These are phyloP conservation scores for Trifolium repens DNA, from an alignment of 306 rosid genomes.

Conservation along the genomic window DNA sequence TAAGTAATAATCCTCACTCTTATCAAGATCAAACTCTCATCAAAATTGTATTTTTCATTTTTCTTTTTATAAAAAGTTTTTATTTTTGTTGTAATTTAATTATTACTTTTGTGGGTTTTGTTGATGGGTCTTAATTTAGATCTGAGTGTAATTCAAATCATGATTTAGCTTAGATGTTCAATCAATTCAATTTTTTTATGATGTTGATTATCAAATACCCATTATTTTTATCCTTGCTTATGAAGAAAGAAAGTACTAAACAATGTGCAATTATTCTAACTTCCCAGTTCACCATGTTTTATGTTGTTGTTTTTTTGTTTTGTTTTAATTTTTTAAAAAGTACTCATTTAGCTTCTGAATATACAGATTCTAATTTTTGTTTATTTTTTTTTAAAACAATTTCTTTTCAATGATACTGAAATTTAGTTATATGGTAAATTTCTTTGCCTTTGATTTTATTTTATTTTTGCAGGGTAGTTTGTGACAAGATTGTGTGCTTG, in stretches of 20 bases:
- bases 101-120: constrained; percentile 30
- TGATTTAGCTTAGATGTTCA: constrained; percentile 35
- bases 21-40: constrained; percentile 14
- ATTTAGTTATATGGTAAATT: constrained; percentile 39
- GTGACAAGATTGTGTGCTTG: constrained; percentile 11
- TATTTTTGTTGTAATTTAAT: constrained; percentile 18
- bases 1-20: constrained; percentile 17
- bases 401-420: constrained; percentile 32
- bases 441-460: constrained; percentile 26
- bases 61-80: neutral
- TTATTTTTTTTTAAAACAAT: constrained; percentile 16
- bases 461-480: constrained; percentile 55
- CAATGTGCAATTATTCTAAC: constrained; percentile 31
- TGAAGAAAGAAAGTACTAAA: constrained; percentile 28
- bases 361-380: constrained; percentile 18
- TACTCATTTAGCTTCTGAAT: constrained; percentile 25
- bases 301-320: neutral
- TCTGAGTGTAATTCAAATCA: constrained; percentile 37
- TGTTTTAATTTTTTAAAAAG: neutral
- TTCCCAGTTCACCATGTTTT: constrained; percentile 26
- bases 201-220: constrained; percentile 29
- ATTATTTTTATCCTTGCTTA: constrained; percentile 34
- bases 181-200: constrained; percentile 10
- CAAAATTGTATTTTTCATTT: neutral
- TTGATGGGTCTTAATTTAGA: constrained; percentile 41